Base-by-base conservation (phyloP, 2,329 filamentous ascomycete species). In the Botrytis porri region DNA sequence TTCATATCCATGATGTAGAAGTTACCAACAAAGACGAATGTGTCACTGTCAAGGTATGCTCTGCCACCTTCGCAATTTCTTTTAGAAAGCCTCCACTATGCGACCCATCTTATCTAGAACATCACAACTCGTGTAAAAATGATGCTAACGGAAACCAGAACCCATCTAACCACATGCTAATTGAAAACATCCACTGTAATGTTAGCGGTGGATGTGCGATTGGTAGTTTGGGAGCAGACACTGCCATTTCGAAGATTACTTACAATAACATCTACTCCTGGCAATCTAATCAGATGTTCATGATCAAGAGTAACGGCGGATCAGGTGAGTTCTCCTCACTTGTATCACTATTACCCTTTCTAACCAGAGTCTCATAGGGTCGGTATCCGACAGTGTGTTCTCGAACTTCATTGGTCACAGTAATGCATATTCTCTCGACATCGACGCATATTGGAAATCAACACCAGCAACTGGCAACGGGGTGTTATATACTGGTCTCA, bases 21-120 rank as follows among this genome's bases (percentile, higher is more conserved):
- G 87, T 89, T 8, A 88, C 88, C 39, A 89, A 89, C 83, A 88
- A 88, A 79, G 87, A 89, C 77, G 88, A 89, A 78, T 89, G 87
- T 78, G 86, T 89, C 0, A 88, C 87, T 1, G 85, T 88, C 73
- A 89, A 87, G 73, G 71, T 73, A 63, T 37, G 43, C 79, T 76
- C 18, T 81, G 78, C 6, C 80, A 78, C 1, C 76, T 20, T 9
- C 22, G 4, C 37, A 22, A 20, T 59, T 10, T 6, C 6, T n/a
- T n/a, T 1, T 3, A 3, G 20, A 16, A 32, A 61, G 37, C 8
- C n/a, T 57, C 14, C n/a, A 12, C 54, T 39, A n/a, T 45, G 8
- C 16, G 7, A 67, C 20, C 20, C n/a, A n/a, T n/a, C 9, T 18
- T 16, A n/a, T 37, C 48, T 41, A 22, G 25, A 57, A 41, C 25